Conservation (phyloP, 345 rosid species). For the Anacardium occidentale region DNA sequence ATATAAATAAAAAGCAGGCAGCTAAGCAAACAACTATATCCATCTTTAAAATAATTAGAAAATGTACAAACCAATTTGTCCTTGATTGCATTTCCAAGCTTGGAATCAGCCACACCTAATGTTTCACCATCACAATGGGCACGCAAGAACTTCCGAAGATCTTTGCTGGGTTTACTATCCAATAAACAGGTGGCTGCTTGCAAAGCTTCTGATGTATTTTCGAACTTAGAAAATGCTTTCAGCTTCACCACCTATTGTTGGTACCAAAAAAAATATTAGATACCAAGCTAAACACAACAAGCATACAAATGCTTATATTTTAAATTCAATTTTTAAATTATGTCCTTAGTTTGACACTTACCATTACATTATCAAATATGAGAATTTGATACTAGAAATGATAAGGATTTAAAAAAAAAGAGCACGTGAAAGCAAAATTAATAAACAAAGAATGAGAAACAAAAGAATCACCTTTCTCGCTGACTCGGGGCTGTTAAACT, state of each 20-base stretch:
- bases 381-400: too few species aligned
- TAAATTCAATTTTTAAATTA: conserved; percentile 32
- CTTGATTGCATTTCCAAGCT: conserved; percentile 89
- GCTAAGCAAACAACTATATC: neutral
- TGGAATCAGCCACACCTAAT: conserved; percentile 83
- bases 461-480: conserved; percentile 52
- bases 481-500: conserved; percentile 52
- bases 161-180: conserved; percentile 75
- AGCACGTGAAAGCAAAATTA: neutral
- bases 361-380: too few species aligned
- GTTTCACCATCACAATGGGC: conserved; percentile 70
- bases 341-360: too few species aligned
- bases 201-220: conserved; percentile 83
- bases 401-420: too few species aligned
- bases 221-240: conserved; percentile 83
- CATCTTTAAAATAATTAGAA: neutral
- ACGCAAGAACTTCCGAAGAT: conserved; percentile 74
- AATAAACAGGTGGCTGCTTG: conserved; percentile 68
- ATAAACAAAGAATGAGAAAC: neutral
- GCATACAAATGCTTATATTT: conserved; percentile 9
- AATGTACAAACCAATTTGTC: conserved; percentile 64
- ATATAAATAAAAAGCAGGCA: neutral
- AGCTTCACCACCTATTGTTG: conserved; percentile 64
- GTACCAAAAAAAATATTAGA: conserved; percentile 23
- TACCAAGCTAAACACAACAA: neutral